A percentile compares a stretch with the other conserved stretches of the same genome.
Evolutionary conservation across 1,284 basidiomycete genomes (phyloP).

Genomic region (Mrakiaceae sp.): DNA sequence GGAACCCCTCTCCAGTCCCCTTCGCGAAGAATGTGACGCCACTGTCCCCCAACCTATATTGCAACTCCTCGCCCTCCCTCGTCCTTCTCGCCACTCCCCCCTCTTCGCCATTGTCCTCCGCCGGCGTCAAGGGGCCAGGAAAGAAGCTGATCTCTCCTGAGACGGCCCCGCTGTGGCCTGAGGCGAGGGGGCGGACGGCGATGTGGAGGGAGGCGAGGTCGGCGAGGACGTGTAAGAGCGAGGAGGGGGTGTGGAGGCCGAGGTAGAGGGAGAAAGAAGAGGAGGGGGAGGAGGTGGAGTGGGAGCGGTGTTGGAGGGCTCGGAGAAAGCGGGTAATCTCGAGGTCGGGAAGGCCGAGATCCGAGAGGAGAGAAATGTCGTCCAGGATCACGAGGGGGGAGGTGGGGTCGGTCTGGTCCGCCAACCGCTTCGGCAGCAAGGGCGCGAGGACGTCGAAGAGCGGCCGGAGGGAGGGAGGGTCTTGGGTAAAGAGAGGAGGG

Average conservation of each 20-base stretch:
- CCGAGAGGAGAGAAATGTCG: slow-evolving; percentile 27
- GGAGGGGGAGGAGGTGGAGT: background rate
- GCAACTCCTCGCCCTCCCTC: slow-evolving; percentile 20
- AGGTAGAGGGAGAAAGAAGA: background rate
- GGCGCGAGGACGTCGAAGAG: slow-evolving; percentile 23
- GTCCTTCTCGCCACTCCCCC: background rate
- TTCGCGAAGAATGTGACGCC: slow-evolving; percentile 34
- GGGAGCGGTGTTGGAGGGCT: background rate
- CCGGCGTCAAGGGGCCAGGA: background rate
- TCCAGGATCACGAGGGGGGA: background rate
- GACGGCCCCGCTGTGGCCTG: slow-evolving; percentile 6
- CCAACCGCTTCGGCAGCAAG: background rate
- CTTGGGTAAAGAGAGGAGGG: background rate
- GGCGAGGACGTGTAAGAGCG: slow-evolving; percentile 6
- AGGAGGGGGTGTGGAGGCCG: background rate
- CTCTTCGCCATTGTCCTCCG: background rate
- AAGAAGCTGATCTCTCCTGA: slow-evolving; percentile 11
- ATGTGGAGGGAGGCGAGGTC: slow-evolving; percentile 7
- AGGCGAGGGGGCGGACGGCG: slow-evolving; percentile 1
- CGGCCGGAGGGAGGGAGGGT: slow-evolving; percentile 21
- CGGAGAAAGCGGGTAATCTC: background rate
- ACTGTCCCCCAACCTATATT: slow-evolving; percentile 31
- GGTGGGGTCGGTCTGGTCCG: too few species aligned
- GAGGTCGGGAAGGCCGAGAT: slow-evolving; percentile 20
- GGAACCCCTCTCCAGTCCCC: slow-evolving; percentile 34